A percentile compares a stretch with the other conserved stretches of the same genome.
These are phyloP conservation scores for Pythium volutum DNA, from an alignment of 352 stramenopile species.

Conservation along the genomic window DNA sequence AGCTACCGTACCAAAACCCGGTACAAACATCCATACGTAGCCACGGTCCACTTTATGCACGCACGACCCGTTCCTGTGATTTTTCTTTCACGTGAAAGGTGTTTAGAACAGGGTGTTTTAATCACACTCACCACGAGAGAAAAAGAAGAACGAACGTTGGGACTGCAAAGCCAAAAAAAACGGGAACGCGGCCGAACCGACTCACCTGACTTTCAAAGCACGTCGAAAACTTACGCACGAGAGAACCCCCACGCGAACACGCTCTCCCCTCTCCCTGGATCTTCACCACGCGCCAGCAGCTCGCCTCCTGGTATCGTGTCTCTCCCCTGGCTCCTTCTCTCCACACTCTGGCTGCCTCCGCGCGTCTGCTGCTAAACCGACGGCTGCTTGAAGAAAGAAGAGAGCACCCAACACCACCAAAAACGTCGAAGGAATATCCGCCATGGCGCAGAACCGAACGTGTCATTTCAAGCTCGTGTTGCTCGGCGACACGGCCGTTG, in stretches of 20 bases:
- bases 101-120: slow-evolving; percentile 24
- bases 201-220: no score
- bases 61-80: not conserved
- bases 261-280: not conserved
- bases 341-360: not conserved
- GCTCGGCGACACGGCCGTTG: slow-evolving; percentile 98
- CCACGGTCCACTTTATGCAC: no score
- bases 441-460: slow-evolving; percentile 84
- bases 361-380: not conserved
- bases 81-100: not conserved
- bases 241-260: slow-evolving; percentile 6
- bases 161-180: slow-evolving; percentile 11
- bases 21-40: not conserved
- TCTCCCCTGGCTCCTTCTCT: not conserved
- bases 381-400: not conserved
- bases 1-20: slow-evolving; percentile 1
- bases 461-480: slow-evolving; percentile 99
- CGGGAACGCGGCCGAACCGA: slow-evolving; percentile 6
- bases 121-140: slow-evolving; percentile 5
- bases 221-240: slow-evolving; percentile 5
- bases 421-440: slow-evolving; percentile 22
- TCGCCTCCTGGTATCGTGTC: not conserved
- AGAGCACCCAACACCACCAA: not conserved
- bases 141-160: slow-evolving; percentile 26
- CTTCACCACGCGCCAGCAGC: not conserved